Base-by-base conservation (phyloP, 257 asterid genomes). In the Mentha longifolia region DNA sequence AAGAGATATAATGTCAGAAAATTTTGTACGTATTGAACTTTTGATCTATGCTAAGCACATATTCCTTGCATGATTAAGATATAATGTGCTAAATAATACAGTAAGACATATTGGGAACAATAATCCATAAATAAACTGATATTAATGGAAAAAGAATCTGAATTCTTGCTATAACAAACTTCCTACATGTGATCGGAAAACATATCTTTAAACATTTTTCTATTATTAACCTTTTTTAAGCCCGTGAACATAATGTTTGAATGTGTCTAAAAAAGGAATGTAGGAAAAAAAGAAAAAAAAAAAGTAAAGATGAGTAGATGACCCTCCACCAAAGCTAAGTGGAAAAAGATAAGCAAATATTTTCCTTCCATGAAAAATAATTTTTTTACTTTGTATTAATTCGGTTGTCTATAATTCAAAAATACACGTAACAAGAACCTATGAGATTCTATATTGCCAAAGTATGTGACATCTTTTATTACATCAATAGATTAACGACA, bases 101-200 rank as follows among this genome's bases (percentile, higher is more conserved):
- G n/a, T 8, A 16, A 57, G 17, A 52, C 6, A 59, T 17, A 39
- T 39, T 17, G 51, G 52, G 67, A 61, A 39, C 10, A 20, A 19
- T 13, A 41, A 6, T 41, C 17, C 20, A 61, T 20, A 19, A 28
- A 63, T 63, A 5, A 37, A 16, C 35, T 41, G 11, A 31, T 65
- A 46, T 33, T 67, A 56, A 28, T 25, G 72, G 28, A 15, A 6
- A 19, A 67, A 3, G 62, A 67, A 67, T 67, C 72, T 50, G 50
- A 19, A 67, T 33, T 67, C 72, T 67, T 67, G 35, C 37, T 67
- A 52, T 12, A 33, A 67, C 72, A 51, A 51, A 22, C 72, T 11
- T 50, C 16, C 50, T 33, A 35, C 72, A 67, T 54, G 72, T 67
- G 72, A 67, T 62, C 68, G 17, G 5, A 14, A n/a, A n/a, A n/a